phyloP scores from a whole-genome alignment of 2,329 filamentous ascomycete species.

The Fusarium hainanense region DNA sequence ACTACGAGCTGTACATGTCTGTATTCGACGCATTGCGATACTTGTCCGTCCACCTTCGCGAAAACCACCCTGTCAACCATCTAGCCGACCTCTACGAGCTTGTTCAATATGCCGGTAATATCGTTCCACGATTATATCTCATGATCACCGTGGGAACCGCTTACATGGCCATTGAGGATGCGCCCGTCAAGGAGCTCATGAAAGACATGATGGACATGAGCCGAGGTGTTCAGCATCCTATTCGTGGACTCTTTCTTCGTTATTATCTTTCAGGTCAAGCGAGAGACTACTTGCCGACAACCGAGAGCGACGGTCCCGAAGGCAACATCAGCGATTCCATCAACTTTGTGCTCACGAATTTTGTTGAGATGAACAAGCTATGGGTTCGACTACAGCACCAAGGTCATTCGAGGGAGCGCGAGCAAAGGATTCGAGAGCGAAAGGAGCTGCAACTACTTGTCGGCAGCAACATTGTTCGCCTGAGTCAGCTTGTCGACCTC shows the following conservation, averaged over 20 bases:
- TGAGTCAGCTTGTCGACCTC: conserved; percentile 95
- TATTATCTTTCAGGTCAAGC: conserved; percentile 98
- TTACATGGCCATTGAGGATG: conserved; percentile 98
- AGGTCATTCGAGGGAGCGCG: conserved; percentile 92
- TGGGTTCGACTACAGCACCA: conserved; percentile 99
- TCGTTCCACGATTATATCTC: conserved; percentile 93
- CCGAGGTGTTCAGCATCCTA: conserved; percentile 94
- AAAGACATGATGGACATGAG: conserved; percentile 99
- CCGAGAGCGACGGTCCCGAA: conserved; percentile 88
- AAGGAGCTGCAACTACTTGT: conserved; percentile 96
- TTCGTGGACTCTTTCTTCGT: conserved; percentile 91
- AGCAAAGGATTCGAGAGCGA: conserved; percentile 91
- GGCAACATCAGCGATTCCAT: conserved; percentile 97
- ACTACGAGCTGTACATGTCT: conserved; percentile 99
- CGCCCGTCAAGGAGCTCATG: conserved; percentile 99
- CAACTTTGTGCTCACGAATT: conserved; percentile 97
- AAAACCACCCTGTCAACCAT: conserved; percentile 97
- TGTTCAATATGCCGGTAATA: conserved; percentile 98
- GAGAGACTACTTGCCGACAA: conserved; percentile 84
- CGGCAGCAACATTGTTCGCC: conserved; percentile 92
- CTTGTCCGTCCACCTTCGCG: conserved; percentile 93
- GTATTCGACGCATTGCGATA: conserved; percentile 98
- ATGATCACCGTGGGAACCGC: conserved; percentile 99
- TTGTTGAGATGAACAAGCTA: conserved; percentile 99
- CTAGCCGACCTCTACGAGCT: conserved; percentile 97